Evolutionary conservation across 495 filamentous ascomycete species (phyloP).

Genomic region (Aspergillus bridgeri): DNA sequence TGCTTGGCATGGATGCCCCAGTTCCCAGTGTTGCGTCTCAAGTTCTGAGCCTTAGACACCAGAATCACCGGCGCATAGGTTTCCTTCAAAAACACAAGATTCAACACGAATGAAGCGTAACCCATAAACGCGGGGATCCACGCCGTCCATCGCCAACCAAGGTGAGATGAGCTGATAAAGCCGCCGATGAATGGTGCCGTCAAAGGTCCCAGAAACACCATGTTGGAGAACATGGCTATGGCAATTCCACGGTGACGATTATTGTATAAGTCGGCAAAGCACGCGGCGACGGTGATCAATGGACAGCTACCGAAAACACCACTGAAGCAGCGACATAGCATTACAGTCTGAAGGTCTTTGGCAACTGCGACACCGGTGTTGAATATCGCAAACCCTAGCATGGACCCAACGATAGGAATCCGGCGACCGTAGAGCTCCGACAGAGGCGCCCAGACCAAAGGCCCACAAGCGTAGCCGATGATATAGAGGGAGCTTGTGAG

Average conservation of each 20-base stretch:
- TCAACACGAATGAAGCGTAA: slow-evolving; percentile 7
- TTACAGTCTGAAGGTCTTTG: slow-evolving; percentile 46
- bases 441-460: neutral
- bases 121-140: slow-evolving; percentile 29
- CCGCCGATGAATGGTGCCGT: slow-evolving; percentile 37
- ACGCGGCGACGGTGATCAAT: slow-evolving; percentile 33
- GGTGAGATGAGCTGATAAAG: slow-evolving; percentile 18
- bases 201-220: slow-evolving; percentile 38
- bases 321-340: slow-evolving; percentile 39
- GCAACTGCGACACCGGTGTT: slow-evolving; percentile 47
- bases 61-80: slow-evolving; percentile 27
- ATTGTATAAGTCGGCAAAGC: slow-evolving; percentile 41
- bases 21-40: slow-evolving; percentile 28
- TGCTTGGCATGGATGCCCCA: slow-evolving; percentile 39
- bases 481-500: slow-evolving; percentile 57
- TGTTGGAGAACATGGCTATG: slow-evolving; percentile 37
- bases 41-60: slow-evolving; percentile 19
- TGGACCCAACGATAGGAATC: slow-evolving; percentile 42
- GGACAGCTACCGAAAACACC: slow-evolving; percentile 40
- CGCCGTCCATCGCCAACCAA: slow-evolving; percentile 37
- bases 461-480: slow-evolving; percentile 12
- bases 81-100: slow-evolving; percentile 22
- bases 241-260: slow-evolving; percentile 34
- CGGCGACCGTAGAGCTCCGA: slow-evolving; percentile 3
- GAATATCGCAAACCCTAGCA: slow-evolving; percentile 44